Percentiles rank a stretch among this genome's conserved stretches.
Evolutionary conservation across 768 basidiomycete species (phyloP).

Genomic region (Suillus cothurnatus): DNA sequence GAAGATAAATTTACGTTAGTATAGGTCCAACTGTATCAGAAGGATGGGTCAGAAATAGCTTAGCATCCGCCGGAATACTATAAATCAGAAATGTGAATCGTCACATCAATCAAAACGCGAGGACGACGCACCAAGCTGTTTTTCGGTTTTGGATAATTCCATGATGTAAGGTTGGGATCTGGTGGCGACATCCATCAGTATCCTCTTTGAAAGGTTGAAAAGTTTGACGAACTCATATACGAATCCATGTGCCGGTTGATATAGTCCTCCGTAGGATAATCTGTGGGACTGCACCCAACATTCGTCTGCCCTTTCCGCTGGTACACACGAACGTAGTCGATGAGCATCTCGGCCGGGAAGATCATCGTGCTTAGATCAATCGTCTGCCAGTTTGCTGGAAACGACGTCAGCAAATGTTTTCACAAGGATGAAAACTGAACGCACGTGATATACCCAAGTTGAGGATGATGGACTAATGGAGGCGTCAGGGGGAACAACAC

Average conservation of each 20-base stretch:
- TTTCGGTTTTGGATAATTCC: conserved; percentile 45
- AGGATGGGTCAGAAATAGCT: background rate
- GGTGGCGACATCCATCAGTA: conserved; percentile 2
- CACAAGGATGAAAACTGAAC: conserved; percentile 20
- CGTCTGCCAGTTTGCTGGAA: conserved; percentile 64
- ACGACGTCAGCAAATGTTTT: conserved; percentile 2
- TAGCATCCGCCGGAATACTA: conserved; percentile 13
- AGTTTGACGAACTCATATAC: conserved; percentile 53
- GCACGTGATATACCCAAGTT: conserved; percentile 64
- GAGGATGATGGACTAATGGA: conserved; percentile 49
- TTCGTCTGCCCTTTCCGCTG: conserved; percentile 45
- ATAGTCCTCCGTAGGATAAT: conserved; percentile 50
- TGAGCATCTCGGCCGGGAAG: conserved; percentile 52
- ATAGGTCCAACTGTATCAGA: background rate
- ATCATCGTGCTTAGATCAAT: conserved; percentile 46
- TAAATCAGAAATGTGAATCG: background rate
- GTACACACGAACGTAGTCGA: conserved; percentile 68
- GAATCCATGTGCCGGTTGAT: conserved; percentile 50
- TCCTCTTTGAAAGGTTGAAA: conserved; percentile 2
- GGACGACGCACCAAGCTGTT: conserved; percentile 29
- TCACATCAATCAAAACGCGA: background rate
- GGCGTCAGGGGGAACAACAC: background rate
- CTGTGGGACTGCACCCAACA: conserved; percentile 51
- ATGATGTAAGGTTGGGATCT: conserved; percentile 47
- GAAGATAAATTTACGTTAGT: conserved; percentile 2